Evolutionary conservation across 257 asterid genomes (phyloP), one percentile per base, ranked within the genome.

Genomic region (Plectranthus barbatus): DNA sequence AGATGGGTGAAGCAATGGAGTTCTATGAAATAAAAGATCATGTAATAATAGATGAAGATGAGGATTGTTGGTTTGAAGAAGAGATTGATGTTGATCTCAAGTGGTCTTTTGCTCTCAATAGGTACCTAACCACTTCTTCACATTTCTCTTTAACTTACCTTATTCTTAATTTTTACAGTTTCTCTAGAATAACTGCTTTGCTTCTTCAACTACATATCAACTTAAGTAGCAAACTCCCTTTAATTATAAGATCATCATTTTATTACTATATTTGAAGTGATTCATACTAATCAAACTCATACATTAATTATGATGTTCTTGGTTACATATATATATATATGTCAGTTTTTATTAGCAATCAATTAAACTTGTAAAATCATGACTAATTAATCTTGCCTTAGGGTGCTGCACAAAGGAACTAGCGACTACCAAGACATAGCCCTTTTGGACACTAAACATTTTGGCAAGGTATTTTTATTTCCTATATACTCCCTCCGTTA

Each of bases 341-440:
- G 1, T 23, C 29, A 23, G 1, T 23, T 23, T 4, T 23, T n/a
- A n/a, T n/a, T n/a, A n/a, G n/a, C n/a, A n/a, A n/a, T 26, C 31
- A 26, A 1, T 26, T 26, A 1, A 26, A 1, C 3, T 10, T 9
- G 1, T 19, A 17, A 36, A 60, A 69, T n/a, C n/a, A n/a, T 34
- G 57, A 36, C 52, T 14, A 14, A 13, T 11, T 26, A 2, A 2
- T 56, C 17, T 23, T 39, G n/a, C 33, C 34, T 3, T 68, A 92
- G 98, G 3, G 94, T 92, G 64, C 87, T 92, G 67, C 89, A 86
- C 79, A 83, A 64, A 70, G 98, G 98, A 68, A 86, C 89, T 8
- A 92, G 98, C 45, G 94, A 86, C 74, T 92, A 77, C 78, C 98
- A 92, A 67, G 96, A 92, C 58, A 89, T 92, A 46, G 98, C 97